A percentile compares a stretch with the other conserved stretches of the same genome.
Conservation (phyloP, 257 asterid species). For the Henckelia pumila region DNA sequence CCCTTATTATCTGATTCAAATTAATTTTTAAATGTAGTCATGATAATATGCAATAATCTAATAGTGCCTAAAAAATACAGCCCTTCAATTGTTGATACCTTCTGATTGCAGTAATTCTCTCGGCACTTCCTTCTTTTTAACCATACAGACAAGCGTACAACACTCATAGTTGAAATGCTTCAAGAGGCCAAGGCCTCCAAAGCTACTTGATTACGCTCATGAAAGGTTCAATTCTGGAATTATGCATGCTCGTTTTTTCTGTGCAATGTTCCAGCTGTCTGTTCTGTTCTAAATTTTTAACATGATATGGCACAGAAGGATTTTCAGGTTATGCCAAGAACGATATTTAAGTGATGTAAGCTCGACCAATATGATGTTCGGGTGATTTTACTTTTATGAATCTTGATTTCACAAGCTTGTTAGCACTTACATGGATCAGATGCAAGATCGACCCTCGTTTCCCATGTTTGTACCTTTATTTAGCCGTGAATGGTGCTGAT, state of each 20-base stretch:
- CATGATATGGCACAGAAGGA: background rate
- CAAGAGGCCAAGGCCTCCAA: slow-evolving; percentile 54
- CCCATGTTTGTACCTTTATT: background rate
- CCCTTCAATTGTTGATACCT: no score
- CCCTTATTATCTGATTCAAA: no score
- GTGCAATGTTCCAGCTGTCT: no score
- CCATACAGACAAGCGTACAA: no score
- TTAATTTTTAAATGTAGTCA: no score
- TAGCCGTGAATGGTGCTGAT: slow-evolving; percentile 20
- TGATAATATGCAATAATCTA: no score
- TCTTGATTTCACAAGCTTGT: background rate
- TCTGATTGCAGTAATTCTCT: no score
- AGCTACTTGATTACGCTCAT: slow-evolving; percentile 29
- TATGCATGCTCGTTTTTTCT: no score
- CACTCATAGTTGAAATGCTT: slow-evolving; percentile 87
- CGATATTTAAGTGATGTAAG: background rate
- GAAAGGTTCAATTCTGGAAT: background rate
- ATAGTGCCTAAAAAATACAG: no score
- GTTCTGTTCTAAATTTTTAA: background rate
- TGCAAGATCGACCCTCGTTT: background rate
- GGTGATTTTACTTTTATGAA: background rate
- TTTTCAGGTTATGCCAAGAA: background rate
- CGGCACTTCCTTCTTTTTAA: no score
- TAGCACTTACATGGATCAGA: background rate
- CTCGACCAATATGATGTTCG: background rate